phyloP scores from a whole-genome alignment of 257 asterid genomes.

The Ophiorrhiza pumila region DNA sequence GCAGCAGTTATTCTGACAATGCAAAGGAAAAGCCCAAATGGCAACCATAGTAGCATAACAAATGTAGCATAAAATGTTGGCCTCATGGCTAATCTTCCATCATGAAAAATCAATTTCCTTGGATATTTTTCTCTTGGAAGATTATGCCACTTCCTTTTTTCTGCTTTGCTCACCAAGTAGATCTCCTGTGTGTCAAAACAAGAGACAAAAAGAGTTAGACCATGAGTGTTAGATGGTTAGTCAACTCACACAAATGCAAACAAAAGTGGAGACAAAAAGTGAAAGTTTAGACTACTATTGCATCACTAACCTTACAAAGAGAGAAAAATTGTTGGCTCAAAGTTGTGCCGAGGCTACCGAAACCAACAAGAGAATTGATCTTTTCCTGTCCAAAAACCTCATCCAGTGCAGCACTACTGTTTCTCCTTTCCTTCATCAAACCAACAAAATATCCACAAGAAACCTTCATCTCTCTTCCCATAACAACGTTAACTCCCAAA shows the following conservation, averaged over 20 bases:
- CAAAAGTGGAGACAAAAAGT: not conserved
- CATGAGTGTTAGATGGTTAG: not conserved
- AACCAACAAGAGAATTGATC: slow-evolving; percentile 25
- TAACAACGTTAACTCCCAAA: slow-evolving; percentile 29
- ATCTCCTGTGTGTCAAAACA: slow-evolving; percentile 24
- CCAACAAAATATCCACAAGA: slow-evolving; percentile 28
- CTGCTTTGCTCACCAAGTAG: slow-evolving; percentile 24
- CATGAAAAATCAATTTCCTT: slow-evolving; percentile 29
- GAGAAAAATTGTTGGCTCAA: slow-evolving; percentile 11
- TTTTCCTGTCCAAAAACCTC: slow-evolving; percentile 17
- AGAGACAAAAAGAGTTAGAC: not conserved
- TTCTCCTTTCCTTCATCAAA: slow-evolving; percentile 26
- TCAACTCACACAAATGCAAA: not conserved
- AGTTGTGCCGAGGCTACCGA: slow-evolving; percentile 9
- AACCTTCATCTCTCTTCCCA: slow-evolving; percentile 36
- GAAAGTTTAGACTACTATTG: not conserved
- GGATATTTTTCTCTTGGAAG: slow-evolving; percentile 28
- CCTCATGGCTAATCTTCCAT: slow-evolving; percentile 35
- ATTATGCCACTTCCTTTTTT: slow-evolving; percentile 27
- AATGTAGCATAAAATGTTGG: slow-evolving; percentile 28
- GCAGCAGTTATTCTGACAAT: slow-evolving; percentile 20
- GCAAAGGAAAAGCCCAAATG: slow-evolving; percentile 28
- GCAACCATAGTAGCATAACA: slow-evolving; percentile 30
- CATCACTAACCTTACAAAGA: slow-evolving; percentile 24
- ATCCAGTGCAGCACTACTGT: not conserved